These are phyloP conservation scores for Aspergillus biplanus DNA, from an alignment of 495 filamentous ascomycete species.

Conservation along the genomic window DNA sequence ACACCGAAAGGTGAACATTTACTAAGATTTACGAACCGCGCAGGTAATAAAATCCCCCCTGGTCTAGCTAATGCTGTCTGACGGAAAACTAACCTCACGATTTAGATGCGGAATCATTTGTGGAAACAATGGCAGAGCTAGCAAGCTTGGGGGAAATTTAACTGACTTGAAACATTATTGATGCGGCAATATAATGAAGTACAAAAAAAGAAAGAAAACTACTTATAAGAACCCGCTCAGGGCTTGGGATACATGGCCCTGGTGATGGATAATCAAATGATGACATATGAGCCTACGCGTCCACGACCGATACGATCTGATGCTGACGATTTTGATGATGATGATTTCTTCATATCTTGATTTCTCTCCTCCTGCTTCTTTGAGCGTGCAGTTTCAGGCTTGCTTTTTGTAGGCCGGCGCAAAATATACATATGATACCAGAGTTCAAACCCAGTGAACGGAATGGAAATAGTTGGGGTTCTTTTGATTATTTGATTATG, in stretches of 20 bases:
- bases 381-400: conserved; percentile 8
- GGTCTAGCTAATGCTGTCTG: neutral
- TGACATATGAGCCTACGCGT: conserved; percentile 23
- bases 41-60: conserved; percentile 31
- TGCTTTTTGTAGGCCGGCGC: conserved; percentile 11
- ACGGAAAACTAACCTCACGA: conserved; percentile 5
- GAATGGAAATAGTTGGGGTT: neutral
- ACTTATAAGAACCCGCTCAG: neutral
- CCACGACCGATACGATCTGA: conserved; percentile 20
- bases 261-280: conserved; percentile 5
- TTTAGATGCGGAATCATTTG: conserved; percentile 43
- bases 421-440: neutral
- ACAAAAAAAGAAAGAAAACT: neutral
- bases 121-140: conserved; percentile 23
- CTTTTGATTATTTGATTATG: neutral
- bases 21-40: conserved; percentile 39
- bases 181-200: neutral
- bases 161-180: neutral
- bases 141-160: conserved; percentile 3
- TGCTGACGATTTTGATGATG: conserved; percentile 11
- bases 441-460: neutral
- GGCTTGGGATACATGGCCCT: conserved; percentile 1
- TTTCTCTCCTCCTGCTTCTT: neutral
- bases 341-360: conserved; percentile 5
- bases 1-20: conserved; percentile 40